A percentile compares a stretch with the other conserved stretches of the same genome.
Conservation (phyloP, 305 asterid genomes). For the Plantago lanceolata region DNA sequence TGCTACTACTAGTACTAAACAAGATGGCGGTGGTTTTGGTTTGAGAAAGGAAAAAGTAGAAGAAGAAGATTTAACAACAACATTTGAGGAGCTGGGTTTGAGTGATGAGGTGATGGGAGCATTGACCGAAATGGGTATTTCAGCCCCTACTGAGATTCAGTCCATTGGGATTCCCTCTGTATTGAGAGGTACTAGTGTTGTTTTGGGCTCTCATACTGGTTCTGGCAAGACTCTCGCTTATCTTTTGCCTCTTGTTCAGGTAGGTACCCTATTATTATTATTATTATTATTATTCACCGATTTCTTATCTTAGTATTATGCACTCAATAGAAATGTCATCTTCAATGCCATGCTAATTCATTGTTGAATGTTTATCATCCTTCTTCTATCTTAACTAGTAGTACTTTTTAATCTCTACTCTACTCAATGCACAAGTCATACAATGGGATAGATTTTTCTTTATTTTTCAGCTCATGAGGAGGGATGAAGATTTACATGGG, state of each 20-base stretch:
- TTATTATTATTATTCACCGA: too few relatives aligned
- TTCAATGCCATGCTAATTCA: too few relatives aligned
- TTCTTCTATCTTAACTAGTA: too few relatives aligned
- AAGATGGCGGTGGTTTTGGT: constrained; percentile 31
- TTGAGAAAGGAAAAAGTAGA: constrained; percentile 43
- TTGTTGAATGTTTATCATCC: too few relatives aligned
- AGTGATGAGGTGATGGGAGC: constrained; percentile 71
- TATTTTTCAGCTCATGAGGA: constrained; percentile 58
- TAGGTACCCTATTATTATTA: too few relatives aligned
- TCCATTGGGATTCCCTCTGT: constrained; percentile 82
- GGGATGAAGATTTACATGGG: constrained; percentile 77
- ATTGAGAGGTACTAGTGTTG: constrained; percentile 66
- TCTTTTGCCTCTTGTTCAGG: constrained; percentile 94
- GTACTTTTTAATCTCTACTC: too few relatives aligned
- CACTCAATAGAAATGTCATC: too few relatives aligned
- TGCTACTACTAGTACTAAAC: constrained; percentile 22
- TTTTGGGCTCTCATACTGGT: constrained; percentile 95
- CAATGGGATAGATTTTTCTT: neutral
- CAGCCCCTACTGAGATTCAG: constrained; percentile 91
- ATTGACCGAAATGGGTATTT: constrained; percentile 72
- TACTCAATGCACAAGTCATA: too few relatives aligned
- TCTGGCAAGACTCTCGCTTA: constrained; percentile 98
- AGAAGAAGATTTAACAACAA: constrained; percentile 43
- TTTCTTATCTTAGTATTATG: too few relatives aligned
- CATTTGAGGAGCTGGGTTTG: constrained; percentile 80